phyloP scores from a whole-genome alignment of 176 grass and related monocot genomes.

The Canna indica region DNA sequence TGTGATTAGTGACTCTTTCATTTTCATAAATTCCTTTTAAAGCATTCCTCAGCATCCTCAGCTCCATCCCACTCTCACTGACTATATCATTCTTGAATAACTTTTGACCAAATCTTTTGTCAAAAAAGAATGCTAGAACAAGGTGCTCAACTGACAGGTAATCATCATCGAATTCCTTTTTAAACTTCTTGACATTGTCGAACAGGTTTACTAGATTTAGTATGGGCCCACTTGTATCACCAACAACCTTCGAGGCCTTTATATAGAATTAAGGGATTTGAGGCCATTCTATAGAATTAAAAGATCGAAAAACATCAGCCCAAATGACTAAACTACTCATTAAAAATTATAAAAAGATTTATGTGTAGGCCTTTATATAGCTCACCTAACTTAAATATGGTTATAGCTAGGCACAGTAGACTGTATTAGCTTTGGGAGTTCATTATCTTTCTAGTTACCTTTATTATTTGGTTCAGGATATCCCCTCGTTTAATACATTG shows the following conservation, averaged over 20 bases:
- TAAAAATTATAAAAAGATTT: no score
- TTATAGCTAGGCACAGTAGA: no score
- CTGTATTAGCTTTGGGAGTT: no score
- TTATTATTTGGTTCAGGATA: constrained; percentile 90
- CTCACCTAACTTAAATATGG: no score
- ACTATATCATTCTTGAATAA: constrained; percentile 71
- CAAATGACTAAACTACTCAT: no score
- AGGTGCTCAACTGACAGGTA: constrained; percentile 90
- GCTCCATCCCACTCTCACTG: constrained; percentile 41
- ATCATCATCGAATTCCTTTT: constrained; percentile 78
- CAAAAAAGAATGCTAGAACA: constrained; percentile 51
- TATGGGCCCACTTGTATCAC: constrained; percentile 63
- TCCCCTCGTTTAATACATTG: constrained; percentile 83
- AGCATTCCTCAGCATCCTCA: constrained; percentile 71
- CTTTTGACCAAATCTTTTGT: constrained; percentile 85
- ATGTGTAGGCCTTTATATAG: no score
- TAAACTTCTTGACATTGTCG: constrained; percentile 61
- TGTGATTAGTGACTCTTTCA: constrained; percentile 89
- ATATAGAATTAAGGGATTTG: no score
- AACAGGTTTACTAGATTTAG: constrained; percentile 65
- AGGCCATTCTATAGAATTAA: no score
- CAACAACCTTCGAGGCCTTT: no score
- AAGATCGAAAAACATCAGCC: no score
- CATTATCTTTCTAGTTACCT: no score
- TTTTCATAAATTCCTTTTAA: constrained; percentile 62